A percentile compares a stretch with the other conserved stretches of the same genome.
phyloP scores from a whole-genome alignment of 176 grass and related monocot genomes.

The Phyllostachys edulis region DNA sequence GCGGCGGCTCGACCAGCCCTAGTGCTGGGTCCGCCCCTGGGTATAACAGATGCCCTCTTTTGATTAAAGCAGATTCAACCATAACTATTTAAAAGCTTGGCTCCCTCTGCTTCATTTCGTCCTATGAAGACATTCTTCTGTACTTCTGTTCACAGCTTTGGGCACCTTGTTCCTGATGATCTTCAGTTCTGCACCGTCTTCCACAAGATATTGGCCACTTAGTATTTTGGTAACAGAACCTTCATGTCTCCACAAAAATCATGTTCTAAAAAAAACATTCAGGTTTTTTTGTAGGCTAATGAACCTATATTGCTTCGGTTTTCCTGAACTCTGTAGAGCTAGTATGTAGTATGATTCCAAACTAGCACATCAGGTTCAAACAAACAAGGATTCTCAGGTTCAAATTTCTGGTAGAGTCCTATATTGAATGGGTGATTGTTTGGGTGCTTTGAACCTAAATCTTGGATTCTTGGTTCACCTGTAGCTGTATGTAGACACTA shows the following conservation, averaged over 20 bases:
- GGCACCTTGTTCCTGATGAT: not conserved
- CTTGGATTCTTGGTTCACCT: conserved; percentile 7
- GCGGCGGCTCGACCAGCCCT: too few species aligned
- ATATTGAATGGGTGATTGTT: not conserved
- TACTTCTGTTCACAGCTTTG: not conserved
- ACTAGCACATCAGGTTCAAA: not conserved
- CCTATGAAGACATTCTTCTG: conserved; percentile 3
- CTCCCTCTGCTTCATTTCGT: not conserved
- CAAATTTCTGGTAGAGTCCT: not conserved
- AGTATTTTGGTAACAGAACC: conserved; percentile 25
- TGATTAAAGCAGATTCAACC: not conserved
- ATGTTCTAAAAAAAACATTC: not conserved
- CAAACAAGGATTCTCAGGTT: not conserved
- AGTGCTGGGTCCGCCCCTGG: too few species aligned
- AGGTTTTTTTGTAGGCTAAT: conserved; percentile 4
- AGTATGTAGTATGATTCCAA: not conserved
- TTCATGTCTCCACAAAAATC: not conserved
- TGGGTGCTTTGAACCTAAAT: not conserved
- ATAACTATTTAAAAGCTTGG: not conserved
- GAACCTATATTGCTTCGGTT: not conserved
- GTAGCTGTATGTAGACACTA: not conserved
- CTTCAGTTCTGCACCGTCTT: not conserved
- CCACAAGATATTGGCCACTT: not conserved
- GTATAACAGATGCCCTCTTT: not conserved
- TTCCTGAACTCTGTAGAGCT: not conserved